Evolutionary conservation across 2,329 filamentous ascomycete species (phyloP).

Genomic region (Aschersonia sp.): DNA sequence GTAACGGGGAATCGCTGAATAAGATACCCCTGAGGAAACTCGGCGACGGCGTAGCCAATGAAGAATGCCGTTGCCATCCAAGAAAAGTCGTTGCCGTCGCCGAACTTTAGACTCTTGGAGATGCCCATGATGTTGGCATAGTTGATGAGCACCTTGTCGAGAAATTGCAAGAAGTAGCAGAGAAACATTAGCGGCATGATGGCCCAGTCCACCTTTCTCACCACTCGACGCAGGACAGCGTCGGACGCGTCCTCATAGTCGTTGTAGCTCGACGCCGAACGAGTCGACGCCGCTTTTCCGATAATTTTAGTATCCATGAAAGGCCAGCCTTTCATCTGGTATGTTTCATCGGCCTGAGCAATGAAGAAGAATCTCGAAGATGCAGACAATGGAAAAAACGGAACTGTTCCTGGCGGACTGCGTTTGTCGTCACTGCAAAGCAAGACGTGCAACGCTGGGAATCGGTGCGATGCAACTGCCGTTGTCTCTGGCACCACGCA

Average conservation of each 20-base stretch:
- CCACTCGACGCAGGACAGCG: slow-evolving; percentile 4
- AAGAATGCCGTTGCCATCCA: slow-evolving; percentile 17
- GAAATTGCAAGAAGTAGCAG: slow-evolving; percentile 13
- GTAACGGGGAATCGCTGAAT: slow-evolving; percentile 19
- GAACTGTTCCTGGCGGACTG: no score
- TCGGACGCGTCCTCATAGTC: not conserved
- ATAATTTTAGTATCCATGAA: not conserved
- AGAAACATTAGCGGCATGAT: slow-evolving; percentile 13
- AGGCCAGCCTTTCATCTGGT: not conserved
- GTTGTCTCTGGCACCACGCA: no score
- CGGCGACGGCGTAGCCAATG: slow-evolving; percentile 13
- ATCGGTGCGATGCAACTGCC: no score
- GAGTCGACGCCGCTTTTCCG: not conserved
- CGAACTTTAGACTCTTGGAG: slow-evolving; percentile 13
- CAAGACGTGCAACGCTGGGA: no score
- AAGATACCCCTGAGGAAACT: slow-evolving; percentile 15
- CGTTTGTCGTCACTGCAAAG: no score
- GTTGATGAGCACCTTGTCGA: slow-evolving; percentile 14
- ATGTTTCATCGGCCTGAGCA: no score
- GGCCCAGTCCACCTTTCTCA: slow-evolving; percentile 11
- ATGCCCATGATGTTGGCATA: slow-evolving; percentile 17
- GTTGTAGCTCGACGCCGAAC: not conserved
- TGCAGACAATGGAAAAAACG: no score
- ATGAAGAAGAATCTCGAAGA: no score
- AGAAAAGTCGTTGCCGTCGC: slow-evolving; percentile 14